Evolutionary conservation across 2,329 filamentous ascomycete genomes (phyloP).

Genomic region (Dactylonectria macrodidyma): DNA sequence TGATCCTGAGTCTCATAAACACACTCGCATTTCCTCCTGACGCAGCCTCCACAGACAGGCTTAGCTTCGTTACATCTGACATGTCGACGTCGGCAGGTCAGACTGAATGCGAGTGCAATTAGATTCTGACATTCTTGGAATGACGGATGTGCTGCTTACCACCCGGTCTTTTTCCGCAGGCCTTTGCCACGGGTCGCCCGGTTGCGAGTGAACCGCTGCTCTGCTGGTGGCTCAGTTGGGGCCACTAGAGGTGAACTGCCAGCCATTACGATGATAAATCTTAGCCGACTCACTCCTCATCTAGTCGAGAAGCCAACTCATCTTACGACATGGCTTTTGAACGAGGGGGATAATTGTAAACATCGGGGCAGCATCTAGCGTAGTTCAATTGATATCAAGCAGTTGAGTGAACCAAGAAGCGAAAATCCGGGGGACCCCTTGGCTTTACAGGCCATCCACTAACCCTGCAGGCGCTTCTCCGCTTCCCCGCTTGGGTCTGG

Average conservation of each 20-base stretch:
- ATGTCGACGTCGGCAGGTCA: slow-evolving; percentile 33
- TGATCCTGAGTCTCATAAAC: background rate
- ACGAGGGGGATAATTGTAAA: too few relatives aligned
- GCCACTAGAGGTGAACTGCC: background rate
- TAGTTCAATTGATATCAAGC: background rate
- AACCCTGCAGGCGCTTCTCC: background rate
- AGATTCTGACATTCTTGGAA: background rate
- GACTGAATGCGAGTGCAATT: background rate
- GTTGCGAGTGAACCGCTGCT: slow-evolving; percentile 25
- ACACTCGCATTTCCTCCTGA: slow-evolving; percentile 25
- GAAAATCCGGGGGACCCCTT: background rate
- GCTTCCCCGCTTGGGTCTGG: background rate
- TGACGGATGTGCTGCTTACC: slow-evolving; percentile 14
- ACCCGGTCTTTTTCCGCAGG: slow-evolving; percentile 31
- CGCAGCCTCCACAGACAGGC: slow-evolving; percentile 29
- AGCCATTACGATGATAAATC: background rate
- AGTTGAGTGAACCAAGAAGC: background rate
- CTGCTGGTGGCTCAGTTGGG: background rate
- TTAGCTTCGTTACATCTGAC: slow-evolving; percentile 33
- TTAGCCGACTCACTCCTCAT: too few relatives aligned
- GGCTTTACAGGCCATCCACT: too few relatives aligned
- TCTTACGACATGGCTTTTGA: too few relatives aligned
- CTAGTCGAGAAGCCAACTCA: too few relatives aligned
- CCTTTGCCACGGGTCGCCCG: slow-evolving; percentile 36
- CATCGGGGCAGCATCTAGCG: too few relatives aligned